Evolutionary conservation across 495 filamentous ascomycete genomes (phyloP), one percentile per base, ranked within the genome.

Genomic region (Filosporella fistucella): DNA sequence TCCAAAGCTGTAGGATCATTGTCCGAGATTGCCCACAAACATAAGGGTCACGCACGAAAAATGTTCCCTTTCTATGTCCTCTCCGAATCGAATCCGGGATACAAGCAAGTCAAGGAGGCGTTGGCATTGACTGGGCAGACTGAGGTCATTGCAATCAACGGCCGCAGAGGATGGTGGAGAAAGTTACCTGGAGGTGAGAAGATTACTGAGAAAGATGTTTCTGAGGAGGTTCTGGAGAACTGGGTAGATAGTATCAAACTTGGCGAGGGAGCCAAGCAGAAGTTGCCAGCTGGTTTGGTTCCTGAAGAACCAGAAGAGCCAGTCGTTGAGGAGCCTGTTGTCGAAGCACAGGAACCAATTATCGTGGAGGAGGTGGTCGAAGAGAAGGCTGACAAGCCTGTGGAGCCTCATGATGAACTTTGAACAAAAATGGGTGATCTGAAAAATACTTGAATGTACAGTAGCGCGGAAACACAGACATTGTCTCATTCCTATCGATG

Each of bases 191-290:
- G 16, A 13, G 36, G 30, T 13, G 26, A 10, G 0, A 25, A 23
- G 20, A 12, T 54, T 9, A 66, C 60, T 13, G 76, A 82, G 18
- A 59, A 58, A 6, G 69, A 72, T 45, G 87, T 80, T 50, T 72
- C 70, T 10, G 60, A 75, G 24, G 71, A 72, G 25, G 72, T 74
- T 9, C 66, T 97, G 28, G 89, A 95, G 64, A 68, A 71, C 43
- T 97, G 90, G 90, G 75, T 97, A 51, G 93, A 98, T 62, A 77
- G 75, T 2, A 88, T 96, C 53, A 78, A 86, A 20, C 70, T 98
- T 61, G 88, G 90, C 36, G 94, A 96, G 55, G 85, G 85, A 5
- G 63, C 74, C 17, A 96, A 91, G 74, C 75, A 82, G 63, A 87
- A 83, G 69, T 56, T 97, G 32, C 90, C 91, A 4, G 86, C 84